Base-by-base conservation (phyloP, 1,284 basidiomycete species). In the Cryptococcus sp. region DNA sequence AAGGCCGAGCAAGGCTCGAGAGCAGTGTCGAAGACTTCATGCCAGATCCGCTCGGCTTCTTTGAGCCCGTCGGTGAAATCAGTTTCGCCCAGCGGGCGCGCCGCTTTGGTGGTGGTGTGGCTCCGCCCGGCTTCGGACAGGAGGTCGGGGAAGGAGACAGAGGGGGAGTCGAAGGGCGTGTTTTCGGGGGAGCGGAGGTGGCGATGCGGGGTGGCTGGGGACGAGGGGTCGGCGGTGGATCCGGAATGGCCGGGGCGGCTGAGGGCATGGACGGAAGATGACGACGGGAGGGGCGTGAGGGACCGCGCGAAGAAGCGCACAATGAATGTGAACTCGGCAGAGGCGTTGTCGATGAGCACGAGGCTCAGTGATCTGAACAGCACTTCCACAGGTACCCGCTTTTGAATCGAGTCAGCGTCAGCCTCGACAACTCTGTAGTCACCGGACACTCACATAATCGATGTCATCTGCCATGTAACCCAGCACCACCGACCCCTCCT, bases 321-420 rank as follows among this genome's bases (percentile, higher is more conserved):
- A 45, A 95, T 77, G 68, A 97, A 97, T 1, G 85, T 82, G 73
- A 93, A 94, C 76, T 97, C 93, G 39, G 91, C 84, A 0, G 88
- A 88, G 1, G 88, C 87, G 69, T 97, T 97, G 79, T 96, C 92
- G 82, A 94, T 86, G 55, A 97, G 83, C 46, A 95, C 92, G 46
- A 97, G 80, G 55, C 91, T 77, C 43, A 91, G 79, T 0, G 93
- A 95, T 20, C 93, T 85, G 63, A 92, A 82, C 13, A 95, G 78
- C 0, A 85, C 85, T 76, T 97, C 94, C 0, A 87, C 73, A 0
- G 88, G 84, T 65, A 87, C 86, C 84, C 85, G 88, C 93, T 96
- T 73, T 45, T 49, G 5, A n/a, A 60, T 37, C 36, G 59, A 24
- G 39, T 18, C 18, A 33, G 16, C 9, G 21, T 51, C 16, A 42